A percentile compares a stretch with the other conserved stretches of the same genome.
phyloP scores from a whole-genome alignment of 1,139 yeast species.

The Yueomyces sp. region DNA sequence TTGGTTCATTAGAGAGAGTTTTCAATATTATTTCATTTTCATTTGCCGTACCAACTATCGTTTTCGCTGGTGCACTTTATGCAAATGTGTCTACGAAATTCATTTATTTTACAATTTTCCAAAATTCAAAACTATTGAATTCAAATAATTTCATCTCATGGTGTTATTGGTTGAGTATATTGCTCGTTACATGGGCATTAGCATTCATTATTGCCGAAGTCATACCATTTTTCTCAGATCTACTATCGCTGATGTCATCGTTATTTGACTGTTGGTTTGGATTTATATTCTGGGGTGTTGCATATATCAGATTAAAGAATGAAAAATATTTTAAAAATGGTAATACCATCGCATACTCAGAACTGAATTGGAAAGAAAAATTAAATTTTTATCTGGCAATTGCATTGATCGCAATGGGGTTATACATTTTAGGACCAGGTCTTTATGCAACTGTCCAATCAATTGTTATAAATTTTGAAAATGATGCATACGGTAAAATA shows the following conservation, averaged over 20 bases:
- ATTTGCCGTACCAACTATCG: conserved; percentile 47
- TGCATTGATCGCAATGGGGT: conserved; percentile 32
- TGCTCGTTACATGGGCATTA: conserved; percentile 35
- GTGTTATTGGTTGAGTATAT: conserved; percentile 37
- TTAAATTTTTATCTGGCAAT: conserved; percentile 29
- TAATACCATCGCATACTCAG: neutral
- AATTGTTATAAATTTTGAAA: conserved; percentile 36
- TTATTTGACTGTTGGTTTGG: conserved; percentile 57
- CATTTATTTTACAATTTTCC: conserved; percentile 34
- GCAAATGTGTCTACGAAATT: conserved; percentile 43
- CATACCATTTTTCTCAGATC: conserved; percentile 49
- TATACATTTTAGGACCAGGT: conserved; percentile 49
- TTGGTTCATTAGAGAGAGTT: conserved; percentile 36
- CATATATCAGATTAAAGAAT: conserved; percentile 35
- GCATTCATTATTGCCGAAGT: conserved; percentile 51
- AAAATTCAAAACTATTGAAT: conserved; percentile 33
- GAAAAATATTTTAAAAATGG: conserved; percentile 15
- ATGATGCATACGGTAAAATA: conserved; percentile 36
- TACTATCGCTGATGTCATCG: conserved; percentile 49
- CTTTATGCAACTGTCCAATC: conserved; percentile 42
- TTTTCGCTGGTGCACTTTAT: conserved; percentile 45
- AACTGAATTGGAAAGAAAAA: conserved; percentile 21
- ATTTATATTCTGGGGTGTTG: conserved; percentile 54
- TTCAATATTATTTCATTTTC: conserved; percentile 45
- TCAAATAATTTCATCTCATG: conserved; percentile 41